phyloP scores from a whole-genome alignment of 345 rosid genomes.

The Diplotaxis tenuifolia region DNA sequence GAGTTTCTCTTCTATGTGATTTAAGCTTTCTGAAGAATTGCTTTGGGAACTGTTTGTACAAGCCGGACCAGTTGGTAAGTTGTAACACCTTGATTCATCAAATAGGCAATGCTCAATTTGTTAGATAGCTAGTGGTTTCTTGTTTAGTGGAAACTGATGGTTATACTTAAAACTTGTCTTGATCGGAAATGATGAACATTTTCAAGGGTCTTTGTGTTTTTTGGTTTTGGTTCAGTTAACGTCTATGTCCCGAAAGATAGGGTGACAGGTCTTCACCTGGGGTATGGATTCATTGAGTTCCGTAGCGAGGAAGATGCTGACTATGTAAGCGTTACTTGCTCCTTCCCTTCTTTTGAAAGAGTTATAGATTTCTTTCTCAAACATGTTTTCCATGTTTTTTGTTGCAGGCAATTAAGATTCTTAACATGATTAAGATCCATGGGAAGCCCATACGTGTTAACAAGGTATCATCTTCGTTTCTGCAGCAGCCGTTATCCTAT shows the following conservation, averaged over 20 bases:
- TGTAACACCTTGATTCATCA: neutral
- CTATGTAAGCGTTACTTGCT: constrained; percentile 59
- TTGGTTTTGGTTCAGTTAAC: constrained; percentile 53
- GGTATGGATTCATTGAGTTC: constrained; percentile 87
- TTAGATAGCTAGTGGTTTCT: neutral
- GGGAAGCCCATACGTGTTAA: constrained; percentile 97
- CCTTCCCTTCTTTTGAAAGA: neutral
- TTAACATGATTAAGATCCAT: constrained; percentile 93
- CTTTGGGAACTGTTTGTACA: constrained; percentile 97
- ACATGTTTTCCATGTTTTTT: neutral
- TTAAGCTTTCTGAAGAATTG: constrained; percentile 78
- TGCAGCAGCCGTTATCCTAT: neutral
- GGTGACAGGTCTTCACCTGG: constrained; percentile 92
- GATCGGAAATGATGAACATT: no score
- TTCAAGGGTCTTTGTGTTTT: neutral
- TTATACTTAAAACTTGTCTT: no score
- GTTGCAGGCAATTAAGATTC: constrained; percentile 90
- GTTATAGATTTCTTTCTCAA: neutral
- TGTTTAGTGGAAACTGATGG: neutral
- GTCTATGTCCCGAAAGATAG: constrained; percentile 98
- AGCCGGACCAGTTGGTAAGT: constrained; percentile 95
- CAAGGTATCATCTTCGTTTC: constrained; percentile 50
- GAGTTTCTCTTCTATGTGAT: neutral
- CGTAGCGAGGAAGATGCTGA: constrained; percentile 99
- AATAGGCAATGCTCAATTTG: no score